Conservation (phyloP, 2,329 filamentous ascomycete genomes). For the Colletotrichum lindemuthianum region DNA sequence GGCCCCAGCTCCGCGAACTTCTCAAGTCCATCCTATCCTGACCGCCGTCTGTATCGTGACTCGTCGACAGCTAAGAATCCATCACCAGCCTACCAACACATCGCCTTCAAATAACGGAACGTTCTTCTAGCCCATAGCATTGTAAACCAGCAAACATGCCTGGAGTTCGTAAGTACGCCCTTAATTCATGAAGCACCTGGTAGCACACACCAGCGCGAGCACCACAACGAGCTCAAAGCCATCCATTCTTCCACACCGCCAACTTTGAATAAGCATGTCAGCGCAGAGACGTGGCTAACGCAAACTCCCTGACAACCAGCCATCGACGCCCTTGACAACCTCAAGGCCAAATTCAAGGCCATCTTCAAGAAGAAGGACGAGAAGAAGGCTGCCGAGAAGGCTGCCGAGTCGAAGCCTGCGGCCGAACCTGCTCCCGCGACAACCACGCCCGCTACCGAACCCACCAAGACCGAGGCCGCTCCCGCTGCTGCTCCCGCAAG, state of each 20-base stretch:
- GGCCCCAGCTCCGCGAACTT: slow-evolving; percentile 10
- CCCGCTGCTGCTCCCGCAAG: slow-evolving; percentile 31
- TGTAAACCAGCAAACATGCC: slow-evolving; percentile 55
- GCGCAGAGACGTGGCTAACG: background rate
- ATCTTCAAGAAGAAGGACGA: slow-evolving; percentile 60
- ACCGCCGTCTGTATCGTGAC: background rate
- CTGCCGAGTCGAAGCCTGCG: slow-evolving; percentile 40
- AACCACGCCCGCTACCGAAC: slow-evolving; percentile 42
- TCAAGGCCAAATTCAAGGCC: slow-evolving; percentile 66
- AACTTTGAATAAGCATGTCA: background rate
- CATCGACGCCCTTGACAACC: slow-evolving; percentile 61
- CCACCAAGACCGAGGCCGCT: slow-evolving; percentile 41
- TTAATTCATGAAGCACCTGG: background rate
- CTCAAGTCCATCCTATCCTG: background rate
- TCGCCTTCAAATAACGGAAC: background rate
- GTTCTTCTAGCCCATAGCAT: background rate
- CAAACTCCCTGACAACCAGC: slow-evolving; percentile 47
- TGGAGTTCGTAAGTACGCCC: slow-evolving; percentile 60
- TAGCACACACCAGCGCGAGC: background rate
- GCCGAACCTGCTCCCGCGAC: slow-evolving; percentile 42
- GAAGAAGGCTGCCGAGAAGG: slow-evolving; percentile 47
- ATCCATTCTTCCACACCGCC: background rate
- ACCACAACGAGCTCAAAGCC: background rate
- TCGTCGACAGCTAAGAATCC: background rate
- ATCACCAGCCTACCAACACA: background rate